Base-by-base conservation (phyloP, 2,329 filamentous ascomycete genomes). In the Ophiocordyceps camponoti-floridani region DNA sequence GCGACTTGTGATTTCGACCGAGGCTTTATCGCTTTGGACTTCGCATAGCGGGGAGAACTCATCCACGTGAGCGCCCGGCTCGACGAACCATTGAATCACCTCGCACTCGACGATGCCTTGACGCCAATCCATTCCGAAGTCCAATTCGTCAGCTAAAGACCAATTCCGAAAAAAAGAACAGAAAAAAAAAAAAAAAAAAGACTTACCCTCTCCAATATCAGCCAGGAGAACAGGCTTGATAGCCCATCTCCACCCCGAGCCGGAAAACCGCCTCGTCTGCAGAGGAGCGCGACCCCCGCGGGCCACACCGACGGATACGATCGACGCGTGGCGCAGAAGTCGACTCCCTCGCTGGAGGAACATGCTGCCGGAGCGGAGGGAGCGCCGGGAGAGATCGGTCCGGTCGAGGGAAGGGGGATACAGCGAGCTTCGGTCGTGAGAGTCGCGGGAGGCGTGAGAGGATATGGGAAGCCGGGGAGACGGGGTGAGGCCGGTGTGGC, bases 11-110 rank as follows among this genome's bases (percentile, higher is more conserved):
- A 98, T 98, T 72, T 96, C 75, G 19, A 80, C 76, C 1, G 77
- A 77, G 43, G 91, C 91, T 64, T 98, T 98, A 67, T 98, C 91
- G 56, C 88, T 95, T 62, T 96, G 91, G 41, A 98, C 93, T 66
- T 98, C 91, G 65, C 91, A 98, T 42, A 98, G 73, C 48, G 89
- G 91, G 54, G 93, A 91, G 73, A 94, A 98, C 67, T 98, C 89
- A 67, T 98, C 88, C 54, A 98, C 88, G 47, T 84, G 80, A 33
- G 91, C 91, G 47, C 88, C 89, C 43, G 93, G 87, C 64, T 95
- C 83, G 52, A 98, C 89, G 61, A 96, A 98, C 91, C 91, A 98
- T 68, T 98, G 91, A 56, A 96, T 96, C 56, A 98, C 85, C 64
- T 98, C 91, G 58, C 91, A 94, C 66, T 98, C 91, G 59, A 91